phyloP scores from a whole-genome alignment of 768 basidiomycete genomes.

The Termitomyces sp. region DNA sequence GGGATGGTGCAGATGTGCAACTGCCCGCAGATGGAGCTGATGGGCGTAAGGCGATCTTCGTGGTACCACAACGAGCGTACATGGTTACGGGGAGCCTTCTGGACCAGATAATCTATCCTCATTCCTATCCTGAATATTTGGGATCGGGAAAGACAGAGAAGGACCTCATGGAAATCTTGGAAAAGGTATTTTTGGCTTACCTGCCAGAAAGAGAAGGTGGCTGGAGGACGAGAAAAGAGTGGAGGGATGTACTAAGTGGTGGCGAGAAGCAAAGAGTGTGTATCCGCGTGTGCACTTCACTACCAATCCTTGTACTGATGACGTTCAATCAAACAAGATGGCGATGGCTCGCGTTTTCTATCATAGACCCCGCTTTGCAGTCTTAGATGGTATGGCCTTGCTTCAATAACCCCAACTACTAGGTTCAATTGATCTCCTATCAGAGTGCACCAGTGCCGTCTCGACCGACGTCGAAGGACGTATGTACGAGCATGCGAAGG shows the following conservation, averaged over 20 bases:
- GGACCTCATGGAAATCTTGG: conserved; percentile 75
- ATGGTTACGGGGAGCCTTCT: conserved; percentile 85
- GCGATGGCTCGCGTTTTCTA: conserved; percentile 92
- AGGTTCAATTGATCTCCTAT: not conserved
- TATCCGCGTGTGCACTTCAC: not conserved
- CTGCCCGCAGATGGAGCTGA: conserved; percentile 32
- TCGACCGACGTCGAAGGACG: conserved; percentile 94
- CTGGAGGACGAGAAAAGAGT: conserved; percentile 87
- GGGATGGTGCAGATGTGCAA: conserved; percentile 27
- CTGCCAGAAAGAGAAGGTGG: conserved; percentile 87
- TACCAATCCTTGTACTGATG: not conserved
- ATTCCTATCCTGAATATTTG: conserved; percentile 73
- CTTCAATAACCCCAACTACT: conserved; percentile 4
- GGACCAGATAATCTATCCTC: conserved; percentile 94
- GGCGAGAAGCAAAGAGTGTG: conserved; percentile 92
- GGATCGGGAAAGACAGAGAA: conserved; percentile 56
- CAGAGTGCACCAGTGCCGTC: conserved; percentile 94
- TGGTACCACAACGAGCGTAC: conserved; percentile 92
- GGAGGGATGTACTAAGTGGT: conserved; percentile 93
- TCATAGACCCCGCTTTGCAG: conserved; percentile 77
- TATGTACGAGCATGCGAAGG: conserved; percentile 94
- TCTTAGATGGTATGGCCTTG: conserved; percentile 70
- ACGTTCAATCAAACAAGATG: conserved; percentile 48
- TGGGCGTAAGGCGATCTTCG: conserved; percentile 59
- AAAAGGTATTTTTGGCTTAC: conserved; percentile 81